Base-by-base conservation (phyloP, 2,329 filamentous ascomycete species). In the Aspergillus piperis region DNA sequence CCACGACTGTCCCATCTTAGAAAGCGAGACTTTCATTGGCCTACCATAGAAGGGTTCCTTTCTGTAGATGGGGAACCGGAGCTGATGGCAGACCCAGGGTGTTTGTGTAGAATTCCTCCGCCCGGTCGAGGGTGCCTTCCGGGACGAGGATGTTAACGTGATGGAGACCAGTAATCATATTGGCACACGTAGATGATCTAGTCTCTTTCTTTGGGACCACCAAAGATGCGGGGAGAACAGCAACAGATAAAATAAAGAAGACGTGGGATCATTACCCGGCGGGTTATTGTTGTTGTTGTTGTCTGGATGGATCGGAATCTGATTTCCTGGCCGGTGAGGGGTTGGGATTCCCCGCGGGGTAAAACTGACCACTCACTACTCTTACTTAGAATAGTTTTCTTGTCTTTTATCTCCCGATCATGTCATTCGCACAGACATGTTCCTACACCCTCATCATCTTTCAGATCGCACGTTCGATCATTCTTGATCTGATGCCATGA, bases 91-190 rank as follows among this genome's bases (percentile, higher is more conserved):
- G 77, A 11, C 84, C 85, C 0, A 88, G 78, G 0, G 85, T 88
- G 1, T 72, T 69, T 58, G 74, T 79, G 72, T 87, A 88, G 74
- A 88, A 88, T 8, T 76, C 77, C 19, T 77, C 73, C 2, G 85
- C 85, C 10, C 78, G 75, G 19, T 78, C 74, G 32, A 87, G 77
- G 0, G 83, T 85, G 58, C 78, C 82, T 0, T 70, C 68, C 0
- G 84, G 84, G 8, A 88, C 82, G n/a, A 82, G 79, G 50, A 88
- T 75, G 68, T 87, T 88, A 62, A 87, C 76, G 73, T 87, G 84
- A 2, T 82, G 81, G 54, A 87, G 75, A 38, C 82, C 81, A 39
- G 79, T 76, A 67, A 86, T 85, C 79, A 84, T 81, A 2, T 49
- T 64, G 30, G 7, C 36, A 41, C 11, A 13, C 3, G 47, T 23